Base-by-base conservation (phyloP, 768 basidiomycete genomes). In the Psilocybe sp. region DNA sequence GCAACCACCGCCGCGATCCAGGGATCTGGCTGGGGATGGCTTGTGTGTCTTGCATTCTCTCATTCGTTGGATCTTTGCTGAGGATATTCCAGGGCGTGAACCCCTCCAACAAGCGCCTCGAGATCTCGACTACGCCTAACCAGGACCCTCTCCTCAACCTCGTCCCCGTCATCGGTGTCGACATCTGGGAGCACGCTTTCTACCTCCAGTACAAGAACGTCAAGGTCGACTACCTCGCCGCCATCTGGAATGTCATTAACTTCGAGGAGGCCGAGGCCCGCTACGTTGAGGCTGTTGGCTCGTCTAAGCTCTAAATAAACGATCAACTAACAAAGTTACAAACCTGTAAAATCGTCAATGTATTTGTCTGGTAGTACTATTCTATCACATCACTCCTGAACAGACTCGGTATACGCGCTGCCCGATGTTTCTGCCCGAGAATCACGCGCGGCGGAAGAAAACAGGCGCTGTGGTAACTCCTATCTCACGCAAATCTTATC, bases 161-260 rank as follows among this genome's bases (percentile, higher is more conserved):
- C 63, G 69, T 81, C 47, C 91, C 93, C 47, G 79, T 97, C 72
- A 89, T 95, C 59, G 92, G 93, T 39, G 86, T 97, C 59, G 93
- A 95, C 57, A 84, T 95, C 64, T 96, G 93, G 93, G 92, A 96
- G 72, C 93, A 95, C 64, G 91, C 92, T 46, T 92, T 93, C 77
- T 98, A 96, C 75, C 81, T 96, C 60, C 92, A 98, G 68, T 98
- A 98, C 74, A 81, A 88, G 70, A 97, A 96, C 71, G 92, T 92
- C 65, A 96, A 96, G 80, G 82, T 70, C 51, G 89, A 96, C 60
- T 98, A 98, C 75, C 85, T 98, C 66, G 83, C 81, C 45, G 93
- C 93, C 9, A 93, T 98, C 64, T 98, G 96, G 94, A 86, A 85
- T 58, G 93, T 98, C 55, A 82, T 98, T 78, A 95, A 97, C 78